Base-by-base conservation (phyloP, 1,284 basidiomycete genomes). In the Ganoderma resinaceum region DNA sequence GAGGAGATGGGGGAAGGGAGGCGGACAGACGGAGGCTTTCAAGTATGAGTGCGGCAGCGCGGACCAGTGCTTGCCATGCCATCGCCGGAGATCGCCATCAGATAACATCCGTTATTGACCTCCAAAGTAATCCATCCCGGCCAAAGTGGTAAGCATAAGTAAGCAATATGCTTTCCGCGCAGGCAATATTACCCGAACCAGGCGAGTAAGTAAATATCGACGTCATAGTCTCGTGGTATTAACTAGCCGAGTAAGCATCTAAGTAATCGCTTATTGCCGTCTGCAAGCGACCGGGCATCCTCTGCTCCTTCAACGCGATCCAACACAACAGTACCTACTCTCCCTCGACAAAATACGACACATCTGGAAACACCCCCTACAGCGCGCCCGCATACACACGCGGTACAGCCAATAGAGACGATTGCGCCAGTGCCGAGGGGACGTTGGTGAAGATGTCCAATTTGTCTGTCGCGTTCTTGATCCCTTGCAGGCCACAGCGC, bases 401-500 rank as follows among this genome's bases (percentile, higher is more conserved):
- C 3, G 71, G 69, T 7, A 65, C 42, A 6, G 62, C 53, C 33
- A 71, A 57, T 42, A 70, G 58, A 35, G 40, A 68, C 26, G 73
- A 70, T 57, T 74, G 70, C 3, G 65, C 73, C 57, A 62, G 65
- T 37, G 12, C 33, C 23, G 70, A 72, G 46, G 73, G 74, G 1
- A 73, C 70, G 55, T 72, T 49, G 9, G 73, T 73, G 67, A 72
- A 77, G 68, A 77, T 73, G 58, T 74, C 72, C 16, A 74, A 71
- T 26, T 60, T 67, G 49, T 77, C 72, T 9, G 81, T 80, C 6
- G 80, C 79, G 65, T 79, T 79, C 58, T 65, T 63, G 7, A 81
- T 77, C 62, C 66, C 71, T 31, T 76, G 62, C 62, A 84, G 72
- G 8, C 81, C 82, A 63, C 82, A 84, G 5, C 69, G 75, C 68